Evolutionary conservation across 1,284 basidiomycete genomes (phyloP), one percentile per base, ranked within the genome.

Genomic region (Veloboletus limbatus): DNA sequence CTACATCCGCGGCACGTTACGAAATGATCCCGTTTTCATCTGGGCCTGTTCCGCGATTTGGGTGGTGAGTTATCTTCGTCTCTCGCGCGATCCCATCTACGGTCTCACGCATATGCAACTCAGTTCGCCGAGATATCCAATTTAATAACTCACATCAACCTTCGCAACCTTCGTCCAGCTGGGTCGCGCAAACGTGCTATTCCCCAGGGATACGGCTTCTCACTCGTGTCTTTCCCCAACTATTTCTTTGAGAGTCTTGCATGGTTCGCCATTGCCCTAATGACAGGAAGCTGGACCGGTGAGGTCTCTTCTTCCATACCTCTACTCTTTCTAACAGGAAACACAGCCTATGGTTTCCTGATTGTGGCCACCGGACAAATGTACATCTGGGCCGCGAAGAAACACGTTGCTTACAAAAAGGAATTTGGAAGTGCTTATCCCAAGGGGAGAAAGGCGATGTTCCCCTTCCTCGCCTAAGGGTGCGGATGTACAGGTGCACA

Each of bases 341-440:
- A 27, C 22, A 58, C 33, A 88, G 90, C 85, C 20, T 80, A 77
- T 55, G 58, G 88, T 22, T 99, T 97, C 69, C 69, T 85, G 36
- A 71, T 74, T 16, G 79, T 92, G 40, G 79, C 81, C 3, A 73
- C 76, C 0, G 79, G 59, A 31, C 86, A 87, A 58, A 98, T 98
- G 93, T 73, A 75, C 20, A 58, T 81, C 10, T 99, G 96, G 97
- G 94, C 96, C 10, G 62, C 81, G 36, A 94, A 95, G 75, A 99
- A 97, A 73, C 94, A 97, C 65, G 75, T 71, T 51, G 78, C 79
- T 50, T 99, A 99, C 74, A 92, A 85, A 75, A 92, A 87, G 64
- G 95, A 98, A 68, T 97, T 97, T 60, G 91, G 92, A 30, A 83
- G 82, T 56, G 81, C 87, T 53, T 95, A 92, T 63, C 92, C 92